phyloP scores from a whole-genome alignment of 1,284 basidiomycete genomes.

The Fomitopsis betulina region DNA sequence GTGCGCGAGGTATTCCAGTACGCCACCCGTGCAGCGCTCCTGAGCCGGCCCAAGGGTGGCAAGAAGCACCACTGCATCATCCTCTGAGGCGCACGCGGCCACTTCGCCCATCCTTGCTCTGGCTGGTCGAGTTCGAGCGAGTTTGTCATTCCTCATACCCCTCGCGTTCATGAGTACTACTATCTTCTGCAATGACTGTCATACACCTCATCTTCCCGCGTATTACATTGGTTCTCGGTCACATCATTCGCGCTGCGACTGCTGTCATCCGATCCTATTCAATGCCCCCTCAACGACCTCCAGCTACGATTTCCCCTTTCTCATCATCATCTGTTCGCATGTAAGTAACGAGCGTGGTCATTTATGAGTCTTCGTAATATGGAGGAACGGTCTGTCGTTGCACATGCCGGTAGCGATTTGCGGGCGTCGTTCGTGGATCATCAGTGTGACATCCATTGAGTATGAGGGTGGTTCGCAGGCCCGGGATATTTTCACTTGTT shows the following conservation, averaged over 20 bases:
- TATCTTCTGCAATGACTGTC: slow-evolving; percentile 28
- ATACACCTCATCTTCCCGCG: slow-evolving; percentile 23
- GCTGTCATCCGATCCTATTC: slow-evolving; percentile 8
- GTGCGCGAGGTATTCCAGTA: slow-evolving; percentile 78
- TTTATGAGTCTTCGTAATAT: slow-evolving; percentile 16
- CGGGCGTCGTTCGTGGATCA: not conserved
- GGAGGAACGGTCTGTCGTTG: slow-evolving; percentile 2
- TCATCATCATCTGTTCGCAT: slow-evolving; percentile 18
- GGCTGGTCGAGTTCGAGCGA: slow-evolving; percentile 5
- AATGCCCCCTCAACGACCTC: slow-evolving; percentile 8
- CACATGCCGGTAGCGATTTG: not conserved
- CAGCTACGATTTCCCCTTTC: slow-evolving; percentile 5
- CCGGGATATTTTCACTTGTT: not conserved
- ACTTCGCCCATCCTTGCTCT: slow-evolving; percentile 1
- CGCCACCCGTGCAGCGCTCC: slow-evolving; percentile 63
- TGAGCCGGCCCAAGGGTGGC: slow-evolving; percentile 33
- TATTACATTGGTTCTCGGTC: slow-evolving; percentile 23
- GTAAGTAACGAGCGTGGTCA: slow-evolving; percentile 20
- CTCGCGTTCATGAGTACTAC: slow-evolving; percentile 25
- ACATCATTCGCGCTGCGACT: slow-evolving; percentile 13
- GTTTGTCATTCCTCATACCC: slow-evolving; percentile 22
- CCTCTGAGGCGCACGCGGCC: slow-evolving; percentile 33
- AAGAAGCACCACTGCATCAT: slow-evolving; percentile 46
- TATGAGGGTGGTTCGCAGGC: not conserved
- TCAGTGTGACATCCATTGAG: not conserved